Conservation (phyloP, 2,329 filamentous ascomycete species). For the Amphichorda felina region DNA sequence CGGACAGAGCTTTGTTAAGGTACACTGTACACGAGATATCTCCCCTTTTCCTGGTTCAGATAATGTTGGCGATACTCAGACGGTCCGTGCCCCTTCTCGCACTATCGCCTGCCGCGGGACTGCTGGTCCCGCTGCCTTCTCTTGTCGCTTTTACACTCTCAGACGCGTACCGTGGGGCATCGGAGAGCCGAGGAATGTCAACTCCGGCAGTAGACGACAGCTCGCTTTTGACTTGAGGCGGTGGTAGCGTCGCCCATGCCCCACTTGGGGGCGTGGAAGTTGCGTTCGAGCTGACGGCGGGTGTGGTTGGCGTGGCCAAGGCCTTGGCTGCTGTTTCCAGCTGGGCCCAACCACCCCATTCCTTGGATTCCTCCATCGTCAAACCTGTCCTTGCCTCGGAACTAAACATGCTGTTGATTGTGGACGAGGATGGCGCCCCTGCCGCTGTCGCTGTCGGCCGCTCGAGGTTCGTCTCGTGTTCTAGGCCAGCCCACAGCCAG, state of each 20-base stretch:
- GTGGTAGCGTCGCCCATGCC: slow-evolving; percentile 17
- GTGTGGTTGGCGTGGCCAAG: slow-evolving; percentile 6
- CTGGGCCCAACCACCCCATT: slow-evolving; percentile 74
- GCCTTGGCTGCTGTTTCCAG: slow-evolving; percentile 41
- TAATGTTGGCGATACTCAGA: slow-evolving; percentile 33
- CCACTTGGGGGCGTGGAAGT: slow-evolving; percentile 11
- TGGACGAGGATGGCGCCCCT: not conserved
- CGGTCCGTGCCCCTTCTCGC: slow-evolving; percentile 16
- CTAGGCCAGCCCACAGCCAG: slow-evolving; percentile 70
- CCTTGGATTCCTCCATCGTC: slow-evolving; percentile 43
- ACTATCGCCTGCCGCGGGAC: slow-evolving; percentile 13
- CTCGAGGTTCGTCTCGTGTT: slow-evolving; percentile 25
- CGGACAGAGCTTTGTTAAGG: not conserved
- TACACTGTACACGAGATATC: too few species aligned
- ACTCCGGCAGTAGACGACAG: slow-evolving; percentile 11
- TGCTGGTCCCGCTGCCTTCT: slow-evolving; percentile 14
- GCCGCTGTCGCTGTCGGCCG: not conserved
- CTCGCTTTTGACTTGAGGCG: slow-evolving; percentile 23
- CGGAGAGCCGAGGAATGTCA: slow-evolving; percentile 15
- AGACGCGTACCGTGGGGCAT: slow-evolving; percentile 16
- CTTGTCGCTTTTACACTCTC: slow-evolving; percentile 11
- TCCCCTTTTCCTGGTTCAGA: slow-evolving; percentile 14
- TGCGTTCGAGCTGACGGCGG: slow-evolving; percentile 3
- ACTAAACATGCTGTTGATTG: slow-evolving; percentile 21
- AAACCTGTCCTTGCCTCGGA: slow-evolving; percentile 38